Evolutionary conservation across 1,139 yeast species (phyloP), one percentile per base, ranked within the genome.

Genomic region (Pneumocystis carinii): DNA sequence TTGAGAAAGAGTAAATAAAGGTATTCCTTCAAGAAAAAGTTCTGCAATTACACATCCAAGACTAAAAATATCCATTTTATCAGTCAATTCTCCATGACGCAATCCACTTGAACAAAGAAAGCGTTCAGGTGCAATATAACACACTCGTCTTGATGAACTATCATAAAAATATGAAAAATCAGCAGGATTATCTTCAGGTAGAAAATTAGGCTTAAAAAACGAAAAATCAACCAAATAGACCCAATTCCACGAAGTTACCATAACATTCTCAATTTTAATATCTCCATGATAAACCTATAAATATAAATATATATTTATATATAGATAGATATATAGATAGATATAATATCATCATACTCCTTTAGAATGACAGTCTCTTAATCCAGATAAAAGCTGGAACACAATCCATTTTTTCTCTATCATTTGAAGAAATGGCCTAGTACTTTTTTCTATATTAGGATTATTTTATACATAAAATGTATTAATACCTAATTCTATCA

Each of bases 101-200:
- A 61, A 59, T 42, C 70, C 72, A 3, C 70, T 73, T 2, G 71
- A 65, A 0, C 71, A 67, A 35, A 81, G 77, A 71, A 94, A 92
- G 67, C 98, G 75, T 72, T 94, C 99, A 0, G 99, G 98, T 0
- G 98, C 97, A 62, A 94, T 75, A 72, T 90, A 92, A 73, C 98
- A 92, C 2, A 84, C 82, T 70, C 96, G 78, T 68, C 97, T 77
- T 71, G 83, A 89, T 1, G 95, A 87, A 3, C 92, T 87, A 74
- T 92, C 97, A 72, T 90, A 94, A 72, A 85, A 94, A 71, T 90
- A 92, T 0, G 95, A 84, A 70, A 87, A 92, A 68, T 87, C 92
- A n/a, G 92, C 87, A 0, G 97, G 97, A 71, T 94, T 92, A 69
- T 90, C 95, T 68, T 88, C 96, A 0, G 97, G 97, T 37, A 94